phyloP scores from a whole-genome alignment of 345 rosid species.

The Citrus inodora region DNA sequence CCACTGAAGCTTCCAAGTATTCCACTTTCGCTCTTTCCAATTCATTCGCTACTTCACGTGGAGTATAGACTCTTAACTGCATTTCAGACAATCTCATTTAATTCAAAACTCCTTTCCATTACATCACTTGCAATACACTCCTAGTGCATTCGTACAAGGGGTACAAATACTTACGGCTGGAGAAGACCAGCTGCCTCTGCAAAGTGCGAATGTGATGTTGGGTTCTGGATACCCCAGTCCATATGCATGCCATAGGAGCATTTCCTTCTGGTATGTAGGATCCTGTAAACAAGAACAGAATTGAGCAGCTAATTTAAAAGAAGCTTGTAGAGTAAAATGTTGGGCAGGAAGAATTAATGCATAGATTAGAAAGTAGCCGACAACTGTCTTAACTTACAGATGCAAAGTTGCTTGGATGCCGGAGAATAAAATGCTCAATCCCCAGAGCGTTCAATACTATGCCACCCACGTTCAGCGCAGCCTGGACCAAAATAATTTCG shows the following conservation, averaged over 20 bases:
- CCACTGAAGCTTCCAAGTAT: constrained; percentile 75
- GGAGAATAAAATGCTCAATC: constrained; percentile 85
- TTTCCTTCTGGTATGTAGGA: constrained; percentile 71
- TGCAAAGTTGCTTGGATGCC: constrained; percentile 67
- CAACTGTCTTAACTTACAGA: constrained; percentile 41
- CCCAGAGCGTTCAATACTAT: constrained; percentile 87
- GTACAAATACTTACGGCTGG: constrained; percentile 63
- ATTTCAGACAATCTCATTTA: neutral
- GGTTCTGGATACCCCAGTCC: constrained; percentile 93
- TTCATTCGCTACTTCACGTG: constrained; percentile 68
- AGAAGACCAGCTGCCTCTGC: constrained; percentile 92
- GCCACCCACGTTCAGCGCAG: constrained; percentile 79
- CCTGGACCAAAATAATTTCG: constrained; percentile 35
- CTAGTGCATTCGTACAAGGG: neutral
- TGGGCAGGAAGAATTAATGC: neutral
- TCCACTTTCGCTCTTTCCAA: constrained; percentile 72
- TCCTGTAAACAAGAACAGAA: constrained; percentile 36
- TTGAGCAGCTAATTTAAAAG: neutral
- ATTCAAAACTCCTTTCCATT: neutral
- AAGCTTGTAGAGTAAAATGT: neutral
- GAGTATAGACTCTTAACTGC: constrained; percentile 79
- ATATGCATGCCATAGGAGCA: constrained; percentile 63
- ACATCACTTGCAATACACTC: neutral
- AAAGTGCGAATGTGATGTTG: constrained; percentile 81
- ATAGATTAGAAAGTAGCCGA: neutral